Conservation (phyloP, 208 protist species). For the Porcisia deanei region DNA sequence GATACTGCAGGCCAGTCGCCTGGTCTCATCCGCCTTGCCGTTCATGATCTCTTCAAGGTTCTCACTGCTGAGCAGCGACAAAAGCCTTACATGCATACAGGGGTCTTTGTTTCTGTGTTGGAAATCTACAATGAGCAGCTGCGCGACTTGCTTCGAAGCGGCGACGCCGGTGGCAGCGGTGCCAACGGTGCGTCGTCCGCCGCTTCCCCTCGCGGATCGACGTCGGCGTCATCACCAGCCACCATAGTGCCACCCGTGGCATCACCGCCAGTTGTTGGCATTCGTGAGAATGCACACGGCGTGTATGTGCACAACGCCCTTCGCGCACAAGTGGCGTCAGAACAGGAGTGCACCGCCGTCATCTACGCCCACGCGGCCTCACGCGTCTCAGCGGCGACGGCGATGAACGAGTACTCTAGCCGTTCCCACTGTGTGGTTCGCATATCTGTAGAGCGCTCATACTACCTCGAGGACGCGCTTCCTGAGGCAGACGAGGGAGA, state of each 20-base stretch:
- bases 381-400: constrained; percentile 75
- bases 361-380: constrained; percentile 56
- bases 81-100: constrained; percentile 37
- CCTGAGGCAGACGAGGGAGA: constrained; percentile 32
- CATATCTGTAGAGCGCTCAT: constrained; percentile 87
- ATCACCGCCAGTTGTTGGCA: constrained; percentile 47
- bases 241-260: not conserved
- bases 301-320: constrained; percentile 85
- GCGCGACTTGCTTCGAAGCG: constrained; percentile 60
- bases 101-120: constrained; percentile 65
- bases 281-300: constrained; percentile 78
- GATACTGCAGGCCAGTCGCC: constrained; percentile 13
- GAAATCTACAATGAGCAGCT: constrained; percentile 91
- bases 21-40: constrained; percentile 50
- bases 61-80: constrained; percentile 42
- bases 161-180: constrained; percentile 16
- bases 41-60: constrained; percentile 61
- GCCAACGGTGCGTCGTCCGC: not conserved
- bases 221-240: not conserved
- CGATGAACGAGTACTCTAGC: constrained; percentile 94
- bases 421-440: constrained; percentile 96
- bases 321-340: constrained; percentile 45
- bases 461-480: constrained; percentile 61
- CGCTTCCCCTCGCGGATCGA: not conserved
- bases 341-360: constrained; percentile 55